phyloP scores from a whole-genome alignment of 2,329 filamentous ascomycete species.

The Eurotiales sp. region DNA sequence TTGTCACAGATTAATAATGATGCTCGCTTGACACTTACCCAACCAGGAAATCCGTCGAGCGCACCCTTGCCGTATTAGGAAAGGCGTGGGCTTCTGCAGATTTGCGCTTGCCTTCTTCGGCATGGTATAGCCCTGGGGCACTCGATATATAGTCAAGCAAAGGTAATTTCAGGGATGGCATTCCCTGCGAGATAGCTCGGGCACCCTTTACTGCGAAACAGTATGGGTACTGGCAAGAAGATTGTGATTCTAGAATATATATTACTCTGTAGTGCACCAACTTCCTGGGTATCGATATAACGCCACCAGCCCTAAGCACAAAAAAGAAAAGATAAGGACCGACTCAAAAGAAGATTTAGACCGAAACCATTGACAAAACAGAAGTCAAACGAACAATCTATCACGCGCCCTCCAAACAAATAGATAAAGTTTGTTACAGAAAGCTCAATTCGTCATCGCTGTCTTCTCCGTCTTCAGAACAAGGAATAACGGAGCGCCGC shows the following conservation, averaged over 20 bases:
- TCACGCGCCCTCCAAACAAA: too few relatives aligned
- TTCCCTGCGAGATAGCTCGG: too few relatives aligned
- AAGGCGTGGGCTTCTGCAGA: too few relatives aligned
- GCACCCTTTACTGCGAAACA: too few relatives aligned
- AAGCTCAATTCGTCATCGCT: constrained; percentile 40
- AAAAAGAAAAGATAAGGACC: background rate
- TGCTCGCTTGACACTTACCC: background rate
- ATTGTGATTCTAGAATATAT: too few relatives aligned
- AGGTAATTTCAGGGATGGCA: too few relatives aligned
- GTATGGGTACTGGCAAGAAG: too few relatives aligned
- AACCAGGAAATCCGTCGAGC: background rate
- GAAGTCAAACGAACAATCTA: background rate
- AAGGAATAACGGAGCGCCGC: constrained; percentile 22
- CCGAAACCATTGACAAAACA: background rate
- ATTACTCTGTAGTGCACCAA: too few relatives aligned
- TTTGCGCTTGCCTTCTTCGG: too few relatives aligned
- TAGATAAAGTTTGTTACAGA: constrained; percentile 20
- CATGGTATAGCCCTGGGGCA: too few relatives aligned
- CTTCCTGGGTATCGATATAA: constrained; percentile 7
- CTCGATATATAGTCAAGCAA: too few relatives aligned
- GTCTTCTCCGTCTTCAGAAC: constrained; percentile 24
- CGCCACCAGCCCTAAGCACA: constrained; percentile 3
- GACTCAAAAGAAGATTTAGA: background rate
- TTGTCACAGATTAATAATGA: background rate
- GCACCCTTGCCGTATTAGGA: background rate